Evolutionary conservation across 2,329 filamentous ascomycete species (phyloP).

Genomic region (Graphiopsis chlorocephala): DNA sequence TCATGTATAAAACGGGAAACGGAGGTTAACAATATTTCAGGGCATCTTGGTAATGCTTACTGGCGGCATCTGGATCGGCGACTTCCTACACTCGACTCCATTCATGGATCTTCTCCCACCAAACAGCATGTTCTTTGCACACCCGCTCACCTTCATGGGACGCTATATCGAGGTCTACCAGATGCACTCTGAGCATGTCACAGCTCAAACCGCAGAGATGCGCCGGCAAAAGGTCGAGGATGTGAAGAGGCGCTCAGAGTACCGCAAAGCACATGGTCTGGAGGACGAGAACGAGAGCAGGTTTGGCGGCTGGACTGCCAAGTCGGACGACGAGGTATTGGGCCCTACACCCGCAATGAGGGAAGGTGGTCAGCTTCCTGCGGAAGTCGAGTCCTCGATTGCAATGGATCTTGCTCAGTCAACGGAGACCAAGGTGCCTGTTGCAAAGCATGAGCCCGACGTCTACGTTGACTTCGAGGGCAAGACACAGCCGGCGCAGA

Average conservation of each 20-base stretch:
- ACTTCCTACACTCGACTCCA: conserved; percentile 76
- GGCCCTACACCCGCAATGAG: conserved; percentile 32
- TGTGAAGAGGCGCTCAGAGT: conserved; percentile 80
- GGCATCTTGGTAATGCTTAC: conserved; percentile 69
- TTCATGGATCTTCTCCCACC: conserved; percentile 76
- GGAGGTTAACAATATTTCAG: conserved; percentile 34
- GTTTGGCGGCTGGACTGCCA: conserved; percentile 50
- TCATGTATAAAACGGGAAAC: background rate
- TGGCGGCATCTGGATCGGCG: conserved; percentile 68
- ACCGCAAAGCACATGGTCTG: conserved; percentile 80
- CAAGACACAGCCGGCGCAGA: conserved; percentile 54
- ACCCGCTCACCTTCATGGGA: conserved; percentile 66
- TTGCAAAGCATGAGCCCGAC: conserved; percentile 22
- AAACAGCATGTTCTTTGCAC: conserved; percentile 63
- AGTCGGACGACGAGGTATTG: conserved; percentile 33
- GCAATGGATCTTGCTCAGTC: conserved; percentile 33
- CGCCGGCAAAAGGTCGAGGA: conserved; percentile 76
- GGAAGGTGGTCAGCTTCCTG: conserved; percentile 37
- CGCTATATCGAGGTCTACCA: conserved; percentile 70
- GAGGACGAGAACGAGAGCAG: conserved; percentile 54
- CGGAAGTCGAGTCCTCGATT: conserved; percentile 20
- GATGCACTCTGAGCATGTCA: conserved; percentile 72
- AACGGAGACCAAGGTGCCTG: conserved; percentile 31
- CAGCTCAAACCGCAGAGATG: conserved; percentile 66
- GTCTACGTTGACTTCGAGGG: conserved; percentile 41